A percentile compares a stretch with the other conserved stretches of the same genome.
Evolutionary conservation across 768 basidiomycete species (phyloP).

Genomic region (Tulasnella sp.): DNA sequence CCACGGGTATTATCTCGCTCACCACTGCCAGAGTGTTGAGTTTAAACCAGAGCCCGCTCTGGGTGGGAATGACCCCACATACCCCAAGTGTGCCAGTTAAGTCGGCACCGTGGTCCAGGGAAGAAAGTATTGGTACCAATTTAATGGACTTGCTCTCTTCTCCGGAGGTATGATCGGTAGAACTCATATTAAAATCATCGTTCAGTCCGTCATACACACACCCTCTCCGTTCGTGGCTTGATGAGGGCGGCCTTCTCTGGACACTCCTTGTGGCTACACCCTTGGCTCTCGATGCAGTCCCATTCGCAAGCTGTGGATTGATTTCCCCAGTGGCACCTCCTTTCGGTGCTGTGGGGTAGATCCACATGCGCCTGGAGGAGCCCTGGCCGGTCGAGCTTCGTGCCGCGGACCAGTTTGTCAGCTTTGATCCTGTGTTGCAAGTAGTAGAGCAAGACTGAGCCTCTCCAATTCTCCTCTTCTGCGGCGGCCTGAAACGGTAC

Average conservation of each 20-base stretch:
- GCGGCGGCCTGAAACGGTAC: conserved; percentile 22
- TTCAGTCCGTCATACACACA: no score
- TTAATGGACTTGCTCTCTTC: no score
- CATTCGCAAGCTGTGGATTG: conserved; percentile 21
- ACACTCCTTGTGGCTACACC: conserved; percentile 21
- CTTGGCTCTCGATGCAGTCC: conserved; percentile 23
- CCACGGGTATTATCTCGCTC: no score
- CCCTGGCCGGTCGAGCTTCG: conserved; percentile 18
- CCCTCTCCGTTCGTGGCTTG: conserved; percentile 18
- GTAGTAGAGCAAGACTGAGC: conserved; percentile 25
- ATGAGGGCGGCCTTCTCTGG: conserved; percentile 22
- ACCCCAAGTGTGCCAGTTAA: no score
- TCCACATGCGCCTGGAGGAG: conserved; percentile 21
- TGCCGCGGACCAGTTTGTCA: conserved; percentile 16
- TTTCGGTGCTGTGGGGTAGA: conserved; percentile 20
- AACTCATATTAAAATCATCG: no score
- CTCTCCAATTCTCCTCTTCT: conserved; percentile 10
- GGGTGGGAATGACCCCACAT: no score
- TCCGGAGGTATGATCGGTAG: no score
- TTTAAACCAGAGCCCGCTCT: no score
- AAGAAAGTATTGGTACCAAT: no score
- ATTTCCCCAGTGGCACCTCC: conserved; percentile 22
- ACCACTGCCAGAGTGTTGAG: no score
- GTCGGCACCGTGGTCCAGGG: no score
- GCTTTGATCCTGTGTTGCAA: conserved; percentile 22